Evolutionary conservation across 1,284 basidiomycete genomes (phyloP), one percentile per base, ranked within the genome.

Genomic region (Pseudozyma tsukubaensis): DNA sequence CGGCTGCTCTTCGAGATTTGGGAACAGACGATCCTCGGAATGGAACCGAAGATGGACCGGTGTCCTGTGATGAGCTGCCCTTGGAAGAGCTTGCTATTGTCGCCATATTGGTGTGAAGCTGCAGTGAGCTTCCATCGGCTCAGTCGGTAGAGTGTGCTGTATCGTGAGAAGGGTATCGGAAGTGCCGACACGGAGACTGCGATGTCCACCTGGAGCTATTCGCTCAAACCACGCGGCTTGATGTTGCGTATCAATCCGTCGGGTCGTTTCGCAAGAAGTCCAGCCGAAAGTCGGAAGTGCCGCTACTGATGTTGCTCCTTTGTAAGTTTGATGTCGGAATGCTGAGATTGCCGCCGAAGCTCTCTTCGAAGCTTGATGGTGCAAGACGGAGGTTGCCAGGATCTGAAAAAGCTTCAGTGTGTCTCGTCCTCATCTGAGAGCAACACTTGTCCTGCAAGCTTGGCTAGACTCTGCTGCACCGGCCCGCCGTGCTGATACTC

Each of bases 11-110:
- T 45, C 64, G 64, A 16, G 53, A 42, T 24, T 48, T 62, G n/a
- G 59, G 43, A 10, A 63, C 62, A 1, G 64, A 72, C 2, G 59
- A 72, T 19, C 48, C 70, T 34, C 70, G 55, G 14, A 54, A 72
- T 34, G 70, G 64, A 1, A 72, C 64, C 4, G 60, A 57, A 12
- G 64, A 64, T 1, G 63, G 70, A 12, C 50, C 63, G n/a, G 47
- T 48, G 37, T 69, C 66, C 0, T 59, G 55, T 1, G 59, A 55
- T 11, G 55, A 59, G 37, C 43, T 36, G 14, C 44, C 3, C 36
- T 56, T 55, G n/a, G 54, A 18, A 21, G 59, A 40, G 50, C 32
- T 49, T 19, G 51, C 39, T 39, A 62, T 13, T 24, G 51, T 48
- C 29, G 55, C 45, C 65, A 68, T 68, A 54, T 9, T 48, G 32